A percentile compares a stretch with the other conserved stretches of the same genome.
phyloP scores from a whole-genome alignment of 2,329 filamentous ascomycete genomes.

The Curvularia lunata region DNA sequence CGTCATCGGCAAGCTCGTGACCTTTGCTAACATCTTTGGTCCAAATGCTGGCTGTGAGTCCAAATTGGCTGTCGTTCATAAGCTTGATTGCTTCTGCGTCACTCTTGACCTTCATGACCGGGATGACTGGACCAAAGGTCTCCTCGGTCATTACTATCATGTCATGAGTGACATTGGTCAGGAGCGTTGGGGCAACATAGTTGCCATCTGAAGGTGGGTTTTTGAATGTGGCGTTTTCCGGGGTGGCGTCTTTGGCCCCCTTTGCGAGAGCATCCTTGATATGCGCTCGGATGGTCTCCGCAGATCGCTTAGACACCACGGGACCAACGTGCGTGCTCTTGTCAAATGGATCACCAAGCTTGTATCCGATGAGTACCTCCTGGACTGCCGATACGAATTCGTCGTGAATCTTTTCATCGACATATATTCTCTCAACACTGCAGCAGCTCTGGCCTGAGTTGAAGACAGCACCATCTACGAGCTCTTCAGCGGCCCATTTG shows the following conservation, averaged over 20 bases:
- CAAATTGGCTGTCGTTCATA: constrained; percentile 96
- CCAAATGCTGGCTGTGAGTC: constrained; percentile 96
- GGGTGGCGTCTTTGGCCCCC: constrained; percentile 84
- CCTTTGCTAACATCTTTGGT: constrained; percentile 82
- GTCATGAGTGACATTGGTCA: constrained; percentile 77
- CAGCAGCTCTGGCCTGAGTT: constrained; percentile 99
- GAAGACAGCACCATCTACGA: constrained; percentile 95
- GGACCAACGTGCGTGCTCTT: constrained; percentile 83
- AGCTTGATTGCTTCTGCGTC: constrained; percentile 81
- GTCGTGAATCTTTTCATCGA: constrained; percentile 83
- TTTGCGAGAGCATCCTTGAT: constrained; percentile 82
- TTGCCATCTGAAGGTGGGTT: constrained; percentile 79
- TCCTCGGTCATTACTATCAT: constrained; percentile 94
- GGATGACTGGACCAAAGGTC: constrained; percentile 92
- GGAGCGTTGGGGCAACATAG: constrained; percentile 84
- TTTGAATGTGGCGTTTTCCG: constrained; percentile 77
- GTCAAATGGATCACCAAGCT: constrained; percentile 85
- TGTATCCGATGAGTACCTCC: constrained; percentile 78
- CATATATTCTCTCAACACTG: constrained; percentile 89
- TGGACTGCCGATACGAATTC: constrained; percentile 79
- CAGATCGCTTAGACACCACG: constrained; percentile 81
- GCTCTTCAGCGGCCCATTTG: constrained; percentile 89
- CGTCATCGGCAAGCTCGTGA: constrained; percentile 75
- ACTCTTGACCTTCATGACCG: constrained; percentile 81
- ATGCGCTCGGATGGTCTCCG: constrained; percentile 76